These are phyloP conservation scores for Phascolomyces articulosus DNA, from an alignment of 371 early-diverging fungal species.

Conservation along the genomic window DNA sequence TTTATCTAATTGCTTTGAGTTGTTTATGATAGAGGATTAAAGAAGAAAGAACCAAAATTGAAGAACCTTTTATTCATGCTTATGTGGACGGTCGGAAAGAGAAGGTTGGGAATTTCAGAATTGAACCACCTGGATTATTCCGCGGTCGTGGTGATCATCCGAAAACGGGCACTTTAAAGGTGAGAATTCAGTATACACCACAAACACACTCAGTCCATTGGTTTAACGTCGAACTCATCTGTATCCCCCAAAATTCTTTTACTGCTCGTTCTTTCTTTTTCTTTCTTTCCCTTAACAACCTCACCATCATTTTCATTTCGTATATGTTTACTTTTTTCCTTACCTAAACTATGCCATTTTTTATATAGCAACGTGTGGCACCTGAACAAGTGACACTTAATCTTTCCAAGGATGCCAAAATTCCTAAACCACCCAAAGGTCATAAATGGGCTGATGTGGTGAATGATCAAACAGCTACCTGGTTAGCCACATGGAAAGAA, in stretches of 20 bases:
- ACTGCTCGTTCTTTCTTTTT: neutral
- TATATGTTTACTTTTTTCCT: too few relatives aligned
- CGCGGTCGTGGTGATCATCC: conserved; percentile 97
- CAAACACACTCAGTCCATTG: too few relatives aligned
- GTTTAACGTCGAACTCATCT: too few relatives aligned
- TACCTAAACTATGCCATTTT: too few relatives aligned
- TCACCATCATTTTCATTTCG: too few relatives aligned
- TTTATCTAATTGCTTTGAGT: neutral
- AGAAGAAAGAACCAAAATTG: conserved; percentile 72
- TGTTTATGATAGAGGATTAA: conserved; percentile 52
- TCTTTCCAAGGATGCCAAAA: conserved; percentile 74
- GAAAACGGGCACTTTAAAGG: conserved; percentile 92
- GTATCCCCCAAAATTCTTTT: too few relatives aligned
- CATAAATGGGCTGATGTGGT: conserved; percentile 89
- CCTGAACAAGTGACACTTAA: conserved; percentile 96
- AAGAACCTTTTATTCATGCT: conserved; percentile 79
- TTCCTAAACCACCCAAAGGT: conserved; percentile 89
- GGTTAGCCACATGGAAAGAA: conserved; percentile 98
- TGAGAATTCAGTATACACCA: too few relatives aligned
- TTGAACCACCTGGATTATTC: conserved; percentile 97
- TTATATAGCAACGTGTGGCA: conserved; percentile 68
- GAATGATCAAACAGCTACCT: conserved; percentile 92
- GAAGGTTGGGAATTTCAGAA: conserved; percentile 95
- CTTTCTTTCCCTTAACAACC: too few relatives aligned
- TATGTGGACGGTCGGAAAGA: conserved; percentile 90